These are phyloP conservation scores for Neofusicoccum ribis DNA, from an alignment of 2,329 filamentous ascomycete species.

Conservation along the genomic window DNA sequence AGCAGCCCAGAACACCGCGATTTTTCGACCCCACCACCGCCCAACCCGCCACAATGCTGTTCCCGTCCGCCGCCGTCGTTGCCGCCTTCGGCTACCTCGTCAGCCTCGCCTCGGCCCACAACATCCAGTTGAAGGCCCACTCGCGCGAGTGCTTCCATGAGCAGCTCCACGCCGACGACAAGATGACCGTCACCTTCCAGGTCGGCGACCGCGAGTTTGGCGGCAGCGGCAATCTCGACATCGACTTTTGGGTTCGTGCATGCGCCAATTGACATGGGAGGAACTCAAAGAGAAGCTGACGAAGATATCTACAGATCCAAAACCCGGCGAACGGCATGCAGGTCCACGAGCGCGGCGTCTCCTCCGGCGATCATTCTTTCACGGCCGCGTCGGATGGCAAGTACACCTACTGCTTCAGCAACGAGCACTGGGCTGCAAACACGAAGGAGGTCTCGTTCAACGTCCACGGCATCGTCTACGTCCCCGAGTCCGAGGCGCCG, in stretches of 20 bases:
- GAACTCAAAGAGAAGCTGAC: background rate
- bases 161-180: conserved; percentile 85
- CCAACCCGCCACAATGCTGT: conserved; percentile 27
- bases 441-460: conserved; percentile 99
- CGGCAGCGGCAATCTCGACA: conserved; percentile 87
- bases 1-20: background rate
- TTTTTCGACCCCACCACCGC: background rate
- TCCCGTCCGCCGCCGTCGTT: conserved; percentile 35
- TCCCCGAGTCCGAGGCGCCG: conserved; percentile 80
- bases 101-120: conserved; percentile 74
- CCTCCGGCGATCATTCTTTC: conserved; percentile 92
- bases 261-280: conserved; percentile 12
- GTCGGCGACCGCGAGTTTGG: conserved; percentile 96
- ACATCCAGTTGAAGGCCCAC: conserved; percentile 91
- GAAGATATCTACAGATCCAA: conserved; percentile 61
- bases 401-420: conserved; percentile 97
- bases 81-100: conserved; percentile 58
- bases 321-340: conserved; percentile 76
- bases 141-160: conserved; percentile 98
- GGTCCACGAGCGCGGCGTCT: conserved; percentile 75
- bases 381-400: conserved; percentile 81
- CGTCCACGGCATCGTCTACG: conserved; percentile 97
- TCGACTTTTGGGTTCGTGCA: conserved; percentile 90
- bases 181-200: conserved; percentile 98
- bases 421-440: conserved; percentile 94